Evolutionary conservation across 2,329 filamentous ascomycete species (phyloP), one percentile per base, ranked within the genome.

Genomic region (Coniochaeta sp.): DNA sequence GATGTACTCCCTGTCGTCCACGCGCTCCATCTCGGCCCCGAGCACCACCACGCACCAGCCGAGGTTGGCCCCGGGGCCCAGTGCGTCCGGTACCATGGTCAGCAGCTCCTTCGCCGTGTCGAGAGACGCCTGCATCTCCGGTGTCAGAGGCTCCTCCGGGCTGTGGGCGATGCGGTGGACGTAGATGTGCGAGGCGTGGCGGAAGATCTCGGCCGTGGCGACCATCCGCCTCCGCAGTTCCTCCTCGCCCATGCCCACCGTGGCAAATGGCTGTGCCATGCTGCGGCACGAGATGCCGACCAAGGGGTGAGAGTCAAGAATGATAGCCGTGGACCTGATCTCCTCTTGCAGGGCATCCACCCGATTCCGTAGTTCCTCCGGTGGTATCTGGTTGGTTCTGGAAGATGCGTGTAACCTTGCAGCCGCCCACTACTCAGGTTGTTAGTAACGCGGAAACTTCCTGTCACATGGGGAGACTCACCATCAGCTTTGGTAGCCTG

Each of bases 11-110:
- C 51, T 22, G 18, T 52, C n/a, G 28, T 52, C 24, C 6, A 27
- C 12, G 14, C 18, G n/a, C 27, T 52, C 47, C 27, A 52, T 32
- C 33, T 52, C 51, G 3, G 51, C 47, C 27, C 48, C 51, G 33
- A 52, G 33, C 26, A 52, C 51, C 10, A 52, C 51, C 26, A 52
- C 18, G n/a, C 51, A 52, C 51, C 48, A 52, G 13, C 51, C 51
- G 9, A 52, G 45, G 16, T 52, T 52, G 7, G 51, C 51, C 16
- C 51, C 51, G 20, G 51, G 51, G 12, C 51, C 48, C 26, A 50
- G 47, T 8, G 51, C 47, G 14, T 52, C 51, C 18, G 51, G 51
- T 13, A 52, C 51, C 48, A 50, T 49, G 12, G 51, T 50, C 16
- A 51, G 40, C 12, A 51, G 50, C 13, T 42, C 14, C 27, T 45